phyloP scores from a whole-genome alignment of 306 rosid genomes.

The Ceratonia siliqua region DNA sequence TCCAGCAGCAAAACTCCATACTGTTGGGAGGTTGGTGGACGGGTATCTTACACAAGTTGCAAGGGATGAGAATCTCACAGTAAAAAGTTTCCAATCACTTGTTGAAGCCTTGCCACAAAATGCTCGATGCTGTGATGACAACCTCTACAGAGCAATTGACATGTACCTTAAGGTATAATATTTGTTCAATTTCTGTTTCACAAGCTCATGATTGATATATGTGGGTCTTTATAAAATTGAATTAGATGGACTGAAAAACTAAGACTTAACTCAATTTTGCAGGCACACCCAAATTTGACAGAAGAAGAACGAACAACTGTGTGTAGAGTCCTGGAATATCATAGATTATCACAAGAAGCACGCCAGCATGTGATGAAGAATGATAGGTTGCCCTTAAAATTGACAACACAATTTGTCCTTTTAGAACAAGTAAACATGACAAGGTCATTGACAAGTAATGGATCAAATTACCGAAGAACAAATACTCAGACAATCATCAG shows the following conservation, averaged over 20 bases:
- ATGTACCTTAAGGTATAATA: constrained; percentile 50
- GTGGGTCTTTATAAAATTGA: background rate
- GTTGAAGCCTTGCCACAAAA: constrained; percentile 55
- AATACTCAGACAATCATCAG: constrained; percentile 44
- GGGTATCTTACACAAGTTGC: constrained; percentile 67
- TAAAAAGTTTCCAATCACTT: constrained; percentile 54
- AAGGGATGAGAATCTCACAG: constrained; percentile 59
- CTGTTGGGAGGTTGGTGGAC: constrained; percentile 73
- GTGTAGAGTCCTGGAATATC: constrained; percentile 61
- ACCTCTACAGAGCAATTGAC: constrained; percentile 52
- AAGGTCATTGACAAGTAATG: constrained; percentile 39
- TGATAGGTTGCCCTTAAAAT: constrained; percentile 58
- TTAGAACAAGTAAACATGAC: constrained; percentile 61
- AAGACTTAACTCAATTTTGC: constrained; percentile 25
- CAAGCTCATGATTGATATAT: background rate
- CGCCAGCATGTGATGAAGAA: constrained; percentile 67
- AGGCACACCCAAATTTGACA: constrained; percentile 66
- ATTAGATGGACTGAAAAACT: background rate
- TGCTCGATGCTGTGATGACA: constrained; percentile 45
- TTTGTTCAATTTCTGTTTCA: background rate
- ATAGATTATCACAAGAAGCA: constrained; percentile 72
- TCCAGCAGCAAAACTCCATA: constrained; percentile 41
- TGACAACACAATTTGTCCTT: constrained; percentile 49
- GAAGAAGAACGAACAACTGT: constrained; percentile 58
- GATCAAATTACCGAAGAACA: constrained; percentile 40